Evolutionary conservation across 768 basidiomycete species (phyloP).

Genomic region (Sutorius australiensis): DNA sequence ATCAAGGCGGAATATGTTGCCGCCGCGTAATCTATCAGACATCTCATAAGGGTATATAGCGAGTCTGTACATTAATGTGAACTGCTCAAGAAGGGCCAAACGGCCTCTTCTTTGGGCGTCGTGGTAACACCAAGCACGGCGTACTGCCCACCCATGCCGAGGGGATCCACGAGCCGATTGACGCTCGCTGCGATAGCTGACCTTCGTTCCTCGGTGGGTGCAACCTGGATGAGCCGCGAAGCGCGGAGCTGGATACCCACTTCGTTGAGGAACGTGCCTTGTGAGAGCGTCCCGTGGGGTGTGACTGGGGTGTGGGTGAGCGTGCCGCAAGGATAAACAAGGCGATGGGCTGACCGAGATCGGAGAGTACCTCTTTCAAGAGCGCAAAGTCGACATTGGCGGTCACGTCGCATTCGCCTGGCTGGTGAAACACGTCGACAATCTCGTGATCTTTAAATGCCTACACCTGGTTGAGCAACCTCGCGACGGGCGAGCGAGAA

Average conservation of each 20-base stretch:
- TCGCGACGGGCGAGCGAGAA: fast-evolving
- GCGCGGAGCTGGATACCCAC: conserved; percentile 75
- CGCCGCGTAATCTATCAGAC: not conserved
- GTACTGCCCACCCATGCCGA: conserved; percentile 88
- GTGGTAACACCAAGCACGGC: conserved; percentile 61
- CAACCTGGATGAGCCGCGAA: conserved; percentile 52
- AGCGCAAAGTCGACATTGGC: conserved; percentile 97
- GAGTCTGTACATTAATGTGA: not conserved
- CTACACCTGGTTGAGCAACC: conserved; percentile 37
- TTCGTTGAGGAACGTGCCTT: conserved; percentile 69
- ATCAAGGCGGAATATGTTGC: conserved; percentile 26
- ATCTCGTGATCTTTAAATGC: conserved; percentile 87
- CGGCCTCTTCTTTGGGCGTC: conserved; percentile 7
- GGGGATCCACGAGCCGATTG: conserved; percentile 67
- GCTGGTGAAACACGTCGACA: conserved; percentile 77
- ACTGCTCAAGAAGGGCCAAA: conserved; percentile 32
- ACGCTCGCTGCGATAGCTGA: conserved; percentile 57
- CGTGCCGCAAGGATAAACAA: not conserved
- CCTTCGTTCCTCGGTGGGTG: conserved; percentile 46
- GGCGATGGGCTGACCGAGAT: conserved; percentile 47
- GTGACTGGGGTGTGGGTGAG: conserved; percentile 30
- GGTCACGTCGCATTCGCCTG: conserved; percentile 89
- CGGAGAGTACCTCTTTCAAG: conserved; percentile 70
- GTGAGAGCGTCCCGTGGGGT: conserved; percentile 67
- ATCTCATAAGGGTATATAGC: not conserved